Evolutionary conservation across 2,329 filamentous ascomycete species (phyloP).

Genomic region (Phialocephala sp.): DNA sequence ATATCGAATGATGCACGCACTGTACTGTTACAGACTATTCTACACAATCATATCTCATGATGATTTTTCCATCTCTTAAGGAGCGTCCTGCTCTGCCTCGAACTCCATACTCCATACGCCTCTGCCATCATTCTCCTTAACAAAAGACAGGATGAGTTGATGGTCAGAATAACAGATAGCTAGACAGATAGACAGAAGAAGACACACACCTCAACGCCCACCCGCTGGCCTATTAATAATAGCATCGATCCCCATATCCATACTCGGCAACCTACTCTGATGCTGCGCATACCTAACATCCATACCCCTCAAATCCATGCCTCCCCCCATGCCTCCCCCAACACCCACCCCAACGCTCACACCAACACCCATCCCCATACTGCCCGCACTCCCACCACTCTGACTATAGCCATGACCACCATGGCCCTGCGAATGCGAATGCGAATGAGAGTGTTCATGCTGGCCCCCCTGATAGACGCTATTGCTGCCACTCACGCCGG

Average conservation of each 20-base stretch:
- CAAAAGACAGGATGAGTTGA: not conserved
- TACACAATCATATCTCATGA: conserved; percentile 8
- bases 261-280: conserved; percentile 55
- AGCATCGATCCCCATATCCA: conserved; percentile 66
- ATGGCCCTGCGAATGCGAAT: not conserved
- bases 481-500: conserved; percentile 9
- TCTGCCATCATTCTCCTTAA: not conserved
- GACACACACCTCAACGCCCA: conserved; percentile 18
- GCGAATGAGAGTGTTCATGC: too few species aligned
- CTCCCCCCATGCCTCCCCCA: not conserved
- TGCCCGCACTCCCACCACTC: conserved; percentile 26
- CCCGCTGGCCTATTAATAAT: conserved; percentile 58
- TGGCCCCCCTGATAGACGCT: conserved; percentile 5
- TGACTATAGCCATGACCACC: conserved; percentile 22
- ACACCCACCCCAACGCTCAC: conserved; percentile 9
- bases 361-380: conserved; percentile 15
- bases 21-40: not conserved
- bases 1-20: conserved; percentile 11
- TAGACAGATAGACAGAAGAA: not conserved
- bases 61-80: not conserved
- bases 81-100: not conserved
- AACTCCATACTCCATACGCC: conserved; percentile 3
- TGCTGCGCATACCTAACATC: conserved; percentile 14
- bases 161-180: too few species aligned
- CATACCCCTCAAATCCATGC: conserved; percentile 3